Base-by-base conservation (phyloP, 345 rosid genomes). In the Dipteronia dyeriana region DNA sequence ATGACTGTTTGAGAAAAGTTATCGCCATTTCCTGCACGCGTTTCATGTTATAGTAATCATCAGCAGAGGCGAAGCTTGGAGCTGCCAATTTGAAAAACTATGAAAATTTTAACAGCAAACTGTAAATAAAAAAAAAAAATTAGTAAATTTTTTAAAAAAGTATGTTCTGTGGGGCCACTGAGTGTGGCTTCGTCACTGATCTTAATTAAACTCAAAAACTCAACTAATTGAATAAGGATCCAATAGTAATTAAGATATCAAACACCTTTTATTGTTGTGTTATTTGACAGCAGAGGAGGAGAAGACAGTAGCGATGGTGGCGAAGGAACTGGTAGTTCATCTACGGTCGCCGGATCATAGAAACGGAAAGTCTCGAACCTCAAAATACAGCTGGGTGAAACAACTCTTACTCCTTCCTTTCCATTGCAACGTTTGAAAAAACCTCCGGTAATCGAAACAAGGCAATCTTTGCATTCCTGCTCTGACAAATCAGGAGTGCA, bases 401-500 rank as follows among this genome's bases (percentile, higher is more conserved):
- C 2, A 19, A 72, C 22, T 51, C 80, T 74, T 25, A 76, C 85
- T 47, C 86, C 88, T 23, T 13, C 14, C 19, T 31, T 76, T 4
- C 59, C 62, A 9, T 23, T 25, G 51, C 81, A 81, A 13, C 57
- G 57, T 1, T 2, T 0, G 2, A 74, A 71, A 62, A 82, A 54
- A 3, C 3, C 3, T 20, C 22, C 62, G 16, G 76, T 16, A 26
- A 63, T 22, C 1, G 11, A 14, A 1, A 7, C 25, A 2, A 85
- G 51, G 69, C 86, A 80, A 61, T 74, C 72, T 7, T 2, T 53
- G 75, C 84, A 84, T 1, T 62, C 65, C 16, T 2, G 11, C 19
- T 43, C 4, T 0, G 82, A 49, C 74, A 84, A 74, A 68, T 85
- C 86, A 5, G 90, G 88, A 9, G 90, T 87, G 62, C 87, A 85